Percentiles rank a stretch among this genome's conserved stretches.
Evolutionary conservation across 495 filamentous ascomycete genomes (phyloP).

Genomic region (Darksidea phi): DNA sequence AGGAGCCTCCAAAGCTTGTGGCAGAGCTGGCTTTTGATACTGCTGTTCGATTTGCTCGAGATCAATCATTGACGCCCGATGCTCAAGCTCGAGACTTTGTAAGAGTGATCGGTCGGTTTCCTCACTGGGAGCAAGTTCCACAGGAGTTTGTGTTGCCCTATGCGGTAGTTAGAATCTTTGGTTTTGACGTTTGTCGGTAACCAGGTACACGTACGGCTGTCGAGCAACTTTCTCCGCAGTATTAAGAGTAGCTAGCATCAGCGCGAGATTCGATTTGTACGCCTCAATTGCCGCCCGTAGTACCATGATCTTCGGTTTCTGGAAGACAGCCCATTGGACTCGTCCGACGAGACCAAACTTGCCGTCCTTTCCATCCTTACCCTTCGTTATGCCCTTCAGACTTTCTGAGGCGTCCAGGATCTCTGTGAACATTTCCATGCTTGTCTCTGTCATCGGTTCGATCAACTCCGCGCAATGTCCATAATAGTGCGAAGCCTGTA

Average conservation of each 20-base stretch:
- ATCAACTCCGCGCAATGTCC: conserved; percentile 19
- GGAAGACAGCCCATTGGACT: conserved; percentile 25
- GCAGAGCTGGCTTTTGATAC: background rate
- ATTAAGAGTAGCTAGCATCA: conserved; percentile 27
- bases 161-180: background rate
- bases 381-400: conserved; percentile 6
- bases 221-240: conserved; percentile 18
- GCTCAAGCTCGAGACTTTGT: conserved; percentile 17
- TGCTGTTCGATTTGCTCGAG: conserved; percentile 15
- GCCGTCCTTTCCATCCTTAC: conserved; percentile 14
- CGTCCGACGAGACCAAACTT: conserved; percentile 13
- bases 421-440: conserved; percentile 28
- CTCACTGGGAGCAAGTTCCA: background rate
- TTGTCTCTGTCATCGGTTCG: conserved; percentile 22
- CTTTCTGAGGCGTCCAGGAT: conserved; percentile 12
- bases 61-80: conserved; percentile 11
- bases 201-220: conserved; percentile 11
- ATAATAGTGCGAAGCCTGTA: conserved; percentile 18
- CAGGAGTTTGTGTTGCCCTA: background rate
- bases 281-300: conserved; percentile 21
- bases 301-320: conserved; percentile 20
- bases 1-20: background rate
- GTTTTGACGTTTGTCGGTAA: background rate
- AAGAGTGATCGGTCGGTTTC: conserved; percentile 11
- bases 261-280: conserved; percentile 20